phyloP scores from a whole-genome alignment of 2,329 filamentous ascomycete genomes.

The Elsinoe arachidis region DNA sequence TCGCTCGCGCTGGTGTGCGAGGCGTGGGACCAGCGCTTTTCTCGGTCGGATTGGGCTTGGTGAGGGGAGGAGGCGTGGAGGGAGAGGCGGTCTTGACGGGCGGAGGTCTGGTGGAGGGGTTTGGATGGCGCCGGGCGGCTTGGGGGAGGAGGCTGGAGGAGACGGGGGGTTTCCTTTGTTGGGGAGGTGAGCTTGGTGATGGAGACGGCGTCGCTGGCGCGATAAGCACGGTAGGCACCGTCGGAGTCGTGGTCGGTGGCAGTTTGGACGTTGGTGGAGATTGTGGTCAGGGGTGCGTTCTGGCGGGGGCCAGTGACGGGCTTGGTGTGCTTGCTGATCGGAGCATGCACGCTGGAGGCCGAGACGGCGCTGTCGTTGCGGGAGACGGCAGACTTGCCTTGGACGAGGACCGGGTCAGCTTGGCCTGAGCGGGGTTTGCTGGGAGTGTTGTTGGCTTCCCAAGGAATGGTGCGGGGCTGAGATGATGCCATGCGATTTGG shows the following conservation, averaged over 20 bases:
- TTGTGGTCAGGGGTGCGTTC: background rate
- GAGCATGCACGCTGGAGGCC: slow-evolving; percentile 21
- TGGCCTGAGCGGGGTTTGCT: slow-evolving; percentile 2
- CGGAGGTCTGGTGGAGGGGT: slow-evolving; percentile 14
- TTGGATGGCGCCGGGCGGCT: slow-evolving; percentile 2
- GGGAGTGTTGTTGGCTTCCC: background rate
- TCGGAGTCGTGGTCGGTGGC: background rate
- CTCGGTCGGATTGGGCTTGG: background rate
- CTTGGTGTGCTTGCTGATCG: slow-evolving; percentile 12
- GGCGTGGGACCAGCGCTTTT: background rate
- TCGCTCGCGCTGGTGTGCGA: background rate
- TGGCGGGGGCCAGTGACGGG: slow-evolving; percentile 14
- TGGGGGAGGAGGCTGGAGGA: background rate
- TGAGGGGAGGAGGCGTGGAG: background rate
- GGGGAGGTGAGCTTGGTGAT: slow-evolving; percentile 1
- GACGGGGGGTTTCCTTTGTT: background rate
- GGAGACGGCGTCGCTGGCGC: background rate
- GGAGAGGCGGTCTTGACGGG: background rate
- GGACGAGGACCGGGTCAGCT: slow-evolving; percentile 2
- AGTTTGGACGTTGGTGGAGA: slow-evolving; percentile 10
- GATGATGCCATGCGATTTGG: background rate
- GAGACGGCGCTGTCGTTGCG: slow-evolving; percentile 24
- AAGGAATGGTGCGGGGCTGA: background rate
- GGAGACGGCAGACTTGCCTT: slow-evolving; percentile 14
- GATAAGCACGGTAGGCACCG: slow-evolving; percentile 13